Conservation (phyloP, 2,329 filamentous ascomycete genomes). For the Penicillium sp. region DNA sequence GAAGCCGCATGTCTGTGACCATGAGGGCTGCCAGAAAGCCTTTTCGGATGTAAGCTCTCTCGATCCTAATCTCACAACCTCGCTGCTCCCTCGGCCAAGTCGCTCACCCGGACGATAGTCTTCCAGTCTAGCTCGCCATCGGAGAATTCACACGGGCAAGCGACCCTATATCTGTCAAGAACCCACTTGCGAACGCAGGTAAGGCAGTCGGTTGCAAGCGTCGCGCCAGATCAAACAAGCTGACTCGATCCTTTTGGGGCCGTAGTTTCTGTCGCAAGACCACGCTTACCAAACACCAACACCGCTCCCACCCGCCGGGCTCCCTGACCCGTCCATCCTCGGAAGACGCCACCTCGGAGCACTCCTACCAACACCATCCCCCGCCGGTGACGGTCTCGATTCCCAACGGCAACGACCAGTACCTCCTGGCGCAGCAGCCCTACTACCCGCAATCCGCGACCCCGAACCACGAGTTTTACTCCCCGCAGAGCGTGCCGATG, state of each 20-base stretch:
- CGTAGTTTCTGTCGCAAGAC: conserved; percentile 45
- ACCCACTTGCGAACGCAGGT: conserved; percentile 41
- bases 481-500: conserved; percentile 34
- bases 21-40: conserved; percentile 44
- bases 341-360: conserved; percentile 38
- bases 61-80: too few species aligned
- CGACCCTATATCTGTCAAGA: conserved; percentile 43
- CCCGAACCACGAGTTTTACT: conserved; percentile 39
- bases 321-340: conserved; percentile 35
- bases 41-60: conserved; percentile 48
- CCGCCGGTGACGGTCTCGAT: conserved; percentile 29
- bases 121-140: conserved; percentile 42
- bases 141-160: conserved; percentile 42
- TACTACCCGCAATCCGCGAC: conserved; percentile 36
- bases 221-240: background rate
- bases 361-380: conserved; percentile 32
- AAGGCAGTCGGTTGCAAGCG: conserved; percentile 10
- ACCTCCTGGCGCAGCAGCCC: conserved; percentile 36
- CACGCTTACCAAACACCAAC: conserved; percentile 42
- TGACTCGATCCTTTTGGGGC: too few species aligned
- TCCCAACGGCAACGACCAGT: conserved; percentile 35
- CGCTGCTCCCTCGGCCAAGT: background rate
- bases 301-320: conserved; percentile 39
- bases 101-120: conserved; percentile 28
- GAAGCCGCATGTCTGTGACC: conserved; percentile 45